Conservation (phyloP, 345 rosid species). For the Psidium friedrichsthalianum region DNA sequence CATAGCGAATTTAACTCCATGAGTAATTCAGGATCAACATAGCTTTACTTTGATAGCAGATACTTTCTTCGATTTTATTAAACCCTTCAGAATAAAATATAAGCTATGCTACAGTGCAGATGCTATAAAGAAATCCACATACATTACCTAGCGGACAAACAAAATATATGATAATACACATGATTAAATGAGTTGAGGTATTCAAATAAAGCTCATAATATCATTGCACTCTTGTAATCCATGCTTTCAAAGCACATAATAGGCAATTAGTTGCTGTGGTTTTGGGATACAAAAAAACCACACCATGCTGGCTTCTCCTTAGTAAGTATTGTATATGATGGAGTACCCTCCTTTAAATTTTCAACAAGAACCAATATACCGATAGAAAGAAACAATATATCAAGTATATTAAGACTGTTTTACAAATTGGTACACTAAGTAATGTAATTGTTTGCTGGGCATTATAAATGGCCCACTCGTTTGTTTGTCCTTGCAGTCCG, state of each 20-base stretch:
- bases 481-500: neutral
- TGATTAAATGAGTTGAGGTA: neutral
- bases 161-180: neutral
- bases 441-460: neutral
- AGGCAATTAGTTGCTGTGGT: neutral
- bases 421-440: neutral
- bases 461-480: neutral
- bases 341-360: neutral
- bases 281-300: neutral
- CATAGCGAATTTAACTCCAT: neutral
- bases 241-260: neutral
- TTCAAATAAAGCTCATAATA: neutral
- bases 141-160: neutral
- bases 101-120: neutral
- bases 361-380: neutral
- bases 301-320: neutral
- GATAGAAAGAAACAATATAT: neutral
- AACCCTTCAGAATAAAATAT: neutral
- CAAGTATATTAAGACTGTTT: neutral
- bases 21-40: neutral
- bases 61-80: neutral
- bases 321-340: neutral
- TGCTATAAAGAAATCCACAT: neutral
- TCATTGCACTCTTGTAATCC: neutral
- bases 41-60: neutral